Base-by-base conservation (phyloP, 73 alveolate genomes). In the Paramecium octaurelia region DNA sequence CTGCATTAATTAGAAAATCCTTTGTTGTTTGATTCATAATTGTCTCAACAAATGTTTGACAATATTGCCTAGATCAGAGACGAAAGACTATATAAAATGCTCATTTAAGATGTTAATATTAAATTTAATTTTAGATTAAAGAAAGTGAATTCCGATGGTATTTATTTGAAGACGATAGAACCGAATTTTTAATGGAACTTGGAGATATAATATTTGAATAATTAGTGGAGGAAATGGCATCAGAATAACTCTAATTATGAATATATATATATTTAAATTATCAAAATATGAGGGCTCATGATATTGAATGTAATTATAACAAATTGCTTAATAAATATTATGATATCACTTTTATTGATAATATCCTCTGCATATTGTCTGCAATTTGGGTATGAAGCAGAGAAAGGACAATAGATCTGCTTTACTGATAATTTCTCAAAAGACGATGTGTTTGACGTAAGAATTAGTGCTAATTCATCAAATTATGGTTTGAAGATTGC, bases 31-130 rank as follows among this genome's bases (percentile, higher is more conserved):
- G 88, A 89, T 71, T 46, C 75, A 18, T 31, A 89, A n/a, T 64
- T 64, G 24, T 29, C 86, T 29, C 36, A 77, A 31, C 59, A 71
- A 73, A 36, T 36, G 59, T 44, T 70, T 27, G 94, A 89, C 16
- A 42, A 89, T 46, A 8, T 89, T 3, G 90, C 94, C 20, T 71
- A 89, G 42, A 70, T 83, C 3, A 77, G 94, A n/a, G 94, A 89
- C 35, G 94, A 89, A 29, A 89, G 94, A 44, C 50, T 89, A 71
- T 89, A 77, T 43, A 89, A 83, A 40, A 89, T 89, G 94, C 84
- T 89, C 8, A 70, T 89, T 29, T 42, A 31, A 16, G 94, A 89
- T 46, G 94, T 89, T 42, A 24, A n/a, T 24, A 29, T 60, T 10
- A 0, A 21, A 35, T 12, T 5, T 20, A 10, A 42, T 34, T 21